Conservation (phyloP, 768 basidiomycete species). For the Strobilomyces dryophilus region DNA sequence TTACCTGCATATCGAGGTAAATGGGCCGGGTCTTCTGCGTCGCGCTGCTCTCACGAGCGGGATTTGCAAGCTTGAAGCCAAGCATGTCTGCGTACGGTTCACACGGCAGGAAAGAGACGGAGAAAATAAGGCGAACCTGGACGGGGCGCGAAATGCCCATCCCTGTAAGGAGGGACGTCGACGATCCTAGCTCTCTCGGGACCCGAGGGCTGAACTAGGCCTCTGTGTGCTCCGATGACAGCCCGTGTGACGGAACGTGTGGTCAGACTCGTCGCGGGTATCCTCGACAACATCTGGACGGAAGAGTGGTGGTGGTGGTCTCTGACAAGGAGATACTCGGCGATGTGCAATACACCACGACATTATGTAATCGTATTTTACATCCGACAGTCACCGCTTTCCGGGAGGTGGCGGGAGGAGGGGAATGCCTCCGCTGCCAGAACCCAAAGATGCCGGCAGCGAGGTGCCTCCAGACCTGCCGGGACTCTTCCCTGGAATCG, state of each 20-base stretch:
- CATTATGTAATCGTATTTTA: slow-evolving; percentile 20
- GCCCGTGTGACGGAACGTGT: slow-evolving; percentile 22
- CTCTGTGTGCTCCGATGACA: slow-evolving; percentile 38
- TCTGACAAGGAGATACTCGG: slow-evolving; percentile 2
- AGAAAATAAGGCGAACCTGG: slow-evolving; percentile 44
- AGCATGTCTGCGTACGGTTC: slow-evolving; percentile 65
- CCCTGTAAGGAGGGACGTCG: slow-evolving; percentile 73
- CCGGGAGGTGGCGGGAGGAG: slow-evolving; percentile 82
- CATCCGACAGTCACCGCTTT: slow-evolving; percentile 35
- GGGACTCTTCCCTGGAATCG: slow-evolving; percentile 71
- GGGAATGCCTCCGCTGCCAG: slow-evolving; percentile 45
- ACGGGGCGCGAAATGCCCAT: slow-evolving; percentile 64
- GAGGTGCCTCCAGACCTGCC: slow-evolving; percentile 35
- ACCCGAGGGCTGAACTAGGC: slow-evolving; percentile 77
- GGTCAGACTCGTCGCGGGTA: slow-evolving; percentile 37
- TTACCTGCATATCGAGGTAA: slow-evolving; percentile 95
- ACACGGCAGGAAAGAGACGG: neutral
- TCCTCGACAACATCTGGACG: slow-evolving; percentile 53
- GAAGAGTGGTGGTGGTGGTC: slow-evolving; percentile 6
- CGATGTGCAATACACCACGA: neutral
- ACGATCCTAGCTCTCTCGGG: slow-evolving; percentile 81
- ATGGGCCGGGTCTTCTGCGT: slow-evolving; percentile 77
- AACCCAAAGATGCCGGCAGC: slow-evolving; percentile 36
- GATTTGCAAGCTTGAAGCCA: slow-evolving; percentile 76
- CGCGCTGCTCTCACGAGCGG: slow-evolving; percentile 52